A percentile compares a stretch with the other conserved stretches of the same genome.
phyloP scores from a whole-genome alignment of 495 filamentous ascomycete species.

The Podospora conica region DNA sequence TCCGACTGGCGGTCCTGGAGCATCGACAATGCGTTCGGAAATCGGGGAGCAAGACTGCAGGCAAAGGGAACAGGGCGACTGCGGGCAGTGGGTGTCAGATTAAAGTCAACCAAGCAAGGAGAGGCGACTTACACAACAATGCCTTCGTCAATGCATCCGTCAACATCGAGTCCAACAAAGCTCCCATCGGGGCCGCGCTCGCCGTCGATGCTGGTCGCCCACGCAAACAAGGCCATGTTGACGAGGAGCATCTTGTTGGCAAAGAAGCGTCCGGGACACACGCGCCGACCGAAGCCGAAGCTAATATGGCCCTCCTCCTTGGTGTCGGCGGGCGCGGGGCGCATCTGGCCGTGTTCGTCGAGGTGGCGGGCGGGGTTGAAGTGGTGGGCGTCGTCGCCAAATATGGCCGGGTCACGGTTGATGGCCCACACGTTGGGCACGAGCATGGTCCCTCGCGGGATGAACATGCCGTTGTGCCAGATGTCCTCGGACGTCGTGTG shows the following conservation, averaged over 20 bases:
- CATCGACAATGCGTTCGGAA: neutral
- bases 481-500: slow-evolving; percentile 1
- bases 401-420: neutral
- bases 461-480: neutral
- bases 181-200: neutral
- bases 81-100: neutral
- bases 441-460: neutral
- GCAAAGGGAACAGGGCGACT: neutral
- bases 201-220: neutral
- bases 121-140: neutral
- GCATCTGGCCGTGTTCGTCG: neutral
- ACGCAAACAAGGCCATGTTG: neutral
- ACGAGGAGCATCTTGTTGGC: slow-evolving; percentile 1
- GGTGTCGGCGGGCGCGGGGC: neutral
- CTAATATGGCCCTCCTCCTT: slow-evolving; percentile 1
- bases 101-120: neutral
- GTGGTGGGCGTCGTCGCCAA: neutral
- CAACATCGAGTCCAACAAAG: neutral
- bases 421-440: neutral
- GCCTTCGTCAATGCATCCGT: slow-evolving; percentile 1
- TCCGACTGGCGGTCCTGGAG: neutral
- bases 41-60: neutral
- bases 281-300: neutral
- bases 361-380: neutral
- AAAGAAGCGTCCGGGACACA: neutral